Base-by-base conservation (phyloP, 331 rosid genomes). In the Cucumis variabilis region DNA sequence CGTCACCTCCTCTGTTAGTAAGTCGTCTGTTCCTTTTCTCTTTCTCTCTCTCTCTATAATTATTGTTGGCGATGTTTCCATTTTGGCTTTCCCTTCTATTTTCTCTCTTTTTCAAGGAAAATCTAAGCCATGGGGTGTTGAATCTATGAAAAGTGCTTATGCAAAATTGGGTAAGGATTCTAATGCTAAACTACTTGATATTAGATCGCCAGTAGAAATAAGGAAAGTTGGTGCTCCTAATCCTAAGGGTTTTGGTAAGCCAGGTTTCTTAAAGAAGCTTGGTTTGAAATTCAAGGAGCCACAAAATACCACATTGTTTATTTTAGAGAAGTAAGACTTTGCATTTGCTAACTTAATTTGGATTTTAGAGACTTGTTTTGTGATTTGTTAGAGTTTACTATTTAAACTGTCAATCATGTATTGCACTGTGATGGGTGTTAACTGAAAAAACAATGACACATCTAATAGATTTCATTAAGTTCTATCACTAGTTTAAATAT, bases 221-320 rank as follows among this genome's bases (percentile, higher is more conserved):
- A 94, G 96, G 90, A 85, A 89, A 90, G 94, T 90, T 60, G 99
- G 99, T 62, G 89, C 89, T 5, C 98, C 99, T 7, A 91, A 97
- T 92, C 82, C 94, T 91, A 85, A 88, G 62, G 98, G 92, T 79
- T 65, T 97, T 91, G 91, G 91, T 88, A 97, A 97, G 89, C 94
- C 93, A 3, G 96, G 96, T 25, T 97, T 97, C 90, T 66, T 97
- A 41, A 94, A 96, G 96, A 97, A 92, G n/a, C n/a, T n/a, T n/a
- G n/a, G n/a, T n/a, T n/a, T 92, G 89, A 97, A 96, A 93, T 96
- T 97, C 90, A 97, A 93, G 94, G 94, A 94, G n/a, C 99, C 99
- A n/a, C 94, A 91, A 91, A 94, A 91, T 88, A 96, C 98, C 83
- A 97, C 99, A 91, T 90, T 97, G 94, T 94, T 96, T 90, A 88